Evolutionary conservation across 2,329 filamentous ascomycete genomes (phyloP).

Genomic region (Thermothelomyces thermophilus): DNA sequence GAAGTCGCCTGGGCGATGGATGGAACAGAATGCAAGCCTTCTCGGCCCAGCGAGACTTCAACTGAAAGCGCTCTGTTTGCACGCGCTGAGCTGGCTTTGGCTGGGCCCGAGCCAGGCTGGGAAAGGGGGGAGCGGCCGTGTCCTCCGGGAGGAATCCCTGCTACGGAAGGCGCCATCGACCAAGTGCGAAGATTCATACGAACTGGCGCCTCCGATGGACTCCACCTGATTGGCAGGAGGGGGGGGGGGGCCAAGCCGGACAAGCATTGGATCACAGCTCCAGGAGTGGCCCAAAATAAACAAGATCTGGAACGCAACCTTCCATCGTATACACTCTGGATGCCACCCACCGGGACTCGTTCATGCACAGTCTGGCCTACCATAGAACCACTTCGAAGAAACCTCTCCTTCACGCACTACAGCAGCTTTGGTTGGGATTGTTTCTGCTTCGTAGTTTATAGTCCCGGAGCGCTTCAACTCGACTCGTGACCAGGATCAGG

Average conservation of each 20-base stretch:
- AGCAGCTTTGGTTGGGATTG: not conserved
- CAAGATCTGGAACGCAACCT: slow-evolving; percentile 21
- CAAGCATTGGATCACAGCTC: slow-evolving; percentile 12
- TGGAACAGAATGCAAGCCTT: slow-evolving; percentile 9
- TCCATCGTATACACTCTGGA: not conserved
- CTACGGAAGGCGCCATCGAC: slow-evolving; percentile 21
- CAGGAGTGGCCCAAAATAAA: slow-evolving; percentile 24
- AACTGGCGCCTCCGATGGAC: slow-evolving; percentile 13
- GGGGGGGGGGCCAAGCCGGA: slow-evolving; percentile 15
- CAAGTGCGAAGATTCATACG: slow-evolving; percentile 22
- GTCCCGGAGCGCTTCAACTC: slow-evolving; percentile 11
- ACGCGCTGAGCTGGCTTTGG: slow-evolving; percentile 5
- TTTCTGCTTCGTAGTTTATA: too few relatives aligned
- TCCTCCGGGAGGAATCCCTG: slow-evolving; percentile 10
- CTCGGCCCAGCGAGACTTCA: slow-evolving; percentile 3
- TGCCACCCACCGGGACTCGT: too few relatives aligned
- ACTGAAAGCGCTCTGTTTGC: not conserved
- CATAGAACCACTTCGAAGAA: not conserved
- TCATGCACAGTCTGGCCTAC: not conserved
- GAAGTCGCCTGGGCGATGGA: slow-evolving; percentile 14
- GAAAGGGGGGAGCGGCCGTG: slow-evolving; percentile 21
- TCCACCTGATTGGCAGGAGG: slow-evolving; percentile 18
- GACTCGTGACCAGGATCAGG: slow-evolving; percentile 9
- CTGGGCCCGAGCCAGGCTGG: slow-evolving; percentile 1
- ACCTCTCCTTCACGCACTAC: not conserved